phyloP scores from a whole-genome alignment of 768 basidiomycete species.

The Kwoniella europaea region DNA sequence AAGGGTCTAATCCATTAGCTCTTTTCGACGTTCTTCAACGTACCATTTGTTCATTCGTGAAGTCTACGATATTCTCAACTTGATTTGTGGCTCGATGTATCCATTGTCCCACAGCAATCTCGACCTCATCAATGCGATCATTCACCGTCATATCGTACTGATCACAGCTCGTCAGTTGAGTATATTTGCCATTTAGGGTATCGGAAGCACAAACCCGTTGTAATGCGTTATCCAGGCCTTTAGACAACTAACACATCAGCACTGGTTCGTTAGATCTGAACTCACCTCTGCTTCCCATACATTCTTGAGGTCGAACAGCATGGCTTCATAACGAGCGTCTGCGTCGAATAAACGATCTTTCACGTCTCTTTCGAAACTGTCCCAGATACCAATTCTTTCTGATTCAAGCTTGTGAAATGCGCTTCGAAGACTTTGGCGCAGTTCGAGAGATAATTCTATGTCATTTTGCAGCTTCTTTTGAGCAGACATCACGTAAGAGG shows the following conservation, averaged over 20 bases:
- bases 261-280: not conserved
- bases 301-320: not conserved
- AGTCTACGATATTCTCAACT: not conserved
- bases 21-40: not conserved
- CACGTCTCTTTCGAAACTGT: not conserved
- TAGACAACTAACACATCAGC: not conserved
- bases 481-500: not conserved
- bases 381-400: conserved; percentile 5
- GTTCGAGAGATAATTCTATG: not conserved
- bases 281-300: conserved; percentile 10
- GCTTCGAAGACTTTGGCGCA: conserved; percentile 2
- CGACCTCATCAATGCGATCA: conserved; percentile 1
- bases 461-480: not conserved
- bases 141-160: conserved; percentile 1
- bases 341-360: not conserved
- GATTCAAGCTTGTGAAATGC: conserved; percentile 4
- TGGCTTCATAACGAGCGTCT: conserved; percentile 6
- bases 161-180: not conserved
- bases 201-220: not conserved
- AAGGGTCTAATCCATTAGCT: not conserved
- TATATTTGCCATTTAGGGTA: not conserved
- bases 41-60: not conserved
- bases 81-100: not conserved
- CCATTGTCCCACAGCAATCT: not conserved
- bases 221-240: not conserved